phyloP scores from a whole-genome alignment of 805 yeast species.

The Maudiozyma saulgeensis region DNA sequence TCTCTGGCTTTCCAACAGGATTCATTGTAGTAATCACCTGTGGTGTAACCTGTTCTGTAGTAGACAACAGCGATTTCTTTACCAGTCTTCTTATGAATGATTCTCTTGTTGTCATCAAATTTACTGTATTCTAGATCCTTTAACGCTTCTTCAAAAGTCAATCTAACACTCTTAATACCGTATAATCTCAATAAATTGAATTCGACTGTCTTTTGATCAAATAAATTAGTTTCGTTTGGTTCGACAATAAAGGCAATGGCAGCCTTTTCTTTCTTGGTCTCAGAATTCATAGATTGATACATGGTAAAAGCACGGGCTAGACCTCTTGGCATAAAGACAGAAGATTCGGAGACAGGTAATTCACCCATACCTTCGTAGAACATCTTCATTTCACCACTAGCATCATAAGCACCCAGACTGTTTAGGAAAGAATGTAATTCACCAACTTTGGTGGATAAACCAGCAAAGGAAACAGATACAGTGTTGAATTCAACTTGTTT shows the following conservation, averaged over 20 bases:
- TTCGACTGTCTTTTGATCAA: constrained; percentile 85
- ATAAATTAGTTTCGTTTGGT: constrained; percentile 75
- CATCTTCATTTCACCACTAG: constrained; percentile 28
- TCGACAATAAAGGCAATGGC: constrained; percentile 73
- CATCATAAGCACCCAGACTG: constrained; percentile 42
- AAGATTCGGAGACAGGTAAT: constrained; percentile 60
- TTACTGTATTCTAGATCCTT: constrained; percentile 13
- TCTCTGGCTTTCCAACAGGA: constrained; percentile 72
- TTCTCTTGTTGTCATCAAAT: constrained; percentile 31
- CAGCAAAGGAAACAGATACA: constrained; percentile 91
- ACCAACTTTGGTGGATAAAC: constrained; percentile 72
- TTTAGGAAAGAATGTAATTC: constrained; percentile 63
- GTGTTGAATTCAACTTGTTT: constrained; percentile 97
- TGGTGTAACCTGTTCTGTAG: constrained; percentile 83
- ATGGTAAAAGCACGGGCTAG: constrained; percentile 7
- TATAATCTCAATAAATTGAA: constrained; percentile 49
- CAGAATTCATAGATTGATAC: constrained; percentile 50
- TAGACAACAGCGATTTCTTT: constrained; percentile 82
- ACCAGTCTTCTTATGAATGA: constrained; percentile 44
- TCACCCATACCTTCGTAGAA: constrained; percentile 33
- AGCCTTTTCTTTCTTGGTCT: constrained; percentile 41
- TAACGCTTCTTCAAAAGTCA: constrained; percentile 53
- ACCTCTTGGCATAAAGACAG: constrained; percentile 17
- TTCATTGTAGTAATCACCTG: constrained; percentile 60
- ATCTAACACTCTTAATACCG: constrained; percentile 53